phyloP scores from a whole-genome alignment of 768 basidiomycete genomes.

The Leccinum fibrillosum region DNA sequence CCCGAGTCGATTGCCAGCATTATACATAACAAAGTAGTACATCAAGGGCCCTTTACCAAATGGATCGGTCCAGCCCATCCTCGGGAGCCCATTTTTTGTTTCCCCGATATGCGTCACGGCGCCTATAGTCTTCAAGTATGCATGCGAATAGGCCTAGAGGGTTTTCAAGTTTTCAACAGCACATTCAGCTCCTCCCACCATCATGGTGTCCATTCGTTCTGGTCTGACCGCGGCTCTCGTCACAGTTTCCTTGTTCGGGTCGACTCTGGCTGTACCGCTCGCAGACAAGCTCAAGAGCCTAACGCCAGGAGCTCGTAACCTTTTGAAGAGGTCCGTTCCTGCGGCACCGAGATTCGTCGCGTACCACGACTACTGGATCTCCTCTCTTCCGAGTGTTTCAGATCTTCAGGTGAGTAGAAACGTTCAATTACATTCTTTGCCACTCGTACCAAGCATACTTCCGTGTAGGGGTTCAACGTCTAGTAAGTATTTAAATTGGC shows the following conservation, averaged over 20 bases:
- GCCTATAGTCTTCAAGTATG: no score
- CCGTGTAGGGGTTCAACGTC: slow-evolving; percentile 31
- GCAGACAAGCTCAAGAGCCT: slow-evolving; percentile 14
- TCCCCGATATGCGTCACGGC: no score
- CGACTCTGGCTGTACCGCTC: slow-evolving; percentile 11
- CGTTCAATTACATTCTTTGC: not conserved
- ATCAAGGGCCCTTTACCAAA: no score
- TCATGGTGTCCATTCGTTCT: slow-evolving; percentile 9
- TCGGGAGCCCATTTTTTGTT: no score
- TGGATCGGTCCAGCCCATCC: no score
- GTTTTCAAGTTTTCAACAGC: no score
- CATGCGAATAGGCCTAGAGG: no score
- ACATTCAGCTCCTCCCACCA: not conserved
- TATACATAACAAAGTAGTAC: no score
- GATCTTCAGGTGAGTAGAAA: slow-evolving; percentile 36
- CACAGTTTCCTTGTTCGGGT: slow-evolving; percentile 5
- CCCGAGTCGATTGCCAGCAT: no score
- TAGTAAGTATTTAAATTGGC: slow-evolving; percentile 20
- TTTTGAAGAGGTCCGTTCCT: slow-evolving; percentile 22
- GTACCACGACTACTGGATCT: slow-evolving; percentile 40
- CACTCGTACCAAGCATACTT: not conserved
- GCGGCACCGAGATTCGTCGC: slow-evolving; percentile 48
- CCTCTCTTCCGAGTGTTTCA: slow-evolving; percentile 40
- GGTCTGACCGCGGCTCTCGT: not conserved
- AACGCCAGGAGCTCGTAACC: slow-evolving; percentile 15